Base-by-base conservation (phyloP, 169 alveolate species). In the Cryptosporidium muris region DNA sequence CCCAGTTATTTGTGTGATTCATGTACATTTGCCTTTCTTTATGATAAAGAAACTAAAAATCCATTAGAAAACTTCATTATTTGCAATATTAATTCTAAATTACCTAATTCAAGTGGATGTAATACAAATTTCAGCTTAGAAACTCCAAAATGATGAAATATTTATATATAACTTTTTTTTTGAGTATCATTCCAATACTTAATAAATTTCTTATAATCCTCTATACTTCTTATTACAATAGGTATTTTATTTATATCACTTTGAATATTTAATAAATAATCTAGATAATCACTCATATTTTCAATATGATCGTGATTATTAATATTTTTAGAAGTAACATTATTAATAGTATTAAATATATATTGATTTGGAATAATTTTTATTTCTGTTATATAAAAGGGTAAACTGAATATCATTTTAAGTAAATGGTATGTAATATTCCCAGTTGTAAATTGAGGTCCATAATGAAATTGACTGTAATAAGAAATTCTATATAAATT, bases 1-100 rank as follows among this genome's bases (percentile, higher is more conserved):
- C 96, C 96, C 3, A 74, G 92, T 14, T 88, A 91, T 49, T 68
- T 91, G 1, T 93, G 96, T 81, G 81, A 91, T 56, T 68, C 90
- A n/a, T 93, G 96, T 63, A 89, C 90, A 74, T 88, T 51, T 16
- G 58, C 81, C 53, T 90, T 91, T 56, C 63, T 82, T 37, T 66
- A 82, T 34, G 90, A 90, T 36, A 42, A 47, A 52, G 63, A 68
- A 43, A 88, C 80, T 5, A 62, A 88, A 38, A 82, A 58, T 25
- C 14, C 47, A 4, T 14, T 74, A 11, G 85, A 74, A 74, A 74
- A 74, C 63, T 74, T 66, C 52, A 74, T 62, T 25, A 74, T 74
- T 9, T 38, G 68, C 25, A 62, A 52, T 42, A 58, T 74, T 42
- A 74, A 74, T 42, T 51, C 53, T 9, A 25, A 38, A 0, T 1